Evolutionary conservation across 768 basidiomycete genomes (phyloP).

Genomic region (Filobasidium wieringae): DNA sequence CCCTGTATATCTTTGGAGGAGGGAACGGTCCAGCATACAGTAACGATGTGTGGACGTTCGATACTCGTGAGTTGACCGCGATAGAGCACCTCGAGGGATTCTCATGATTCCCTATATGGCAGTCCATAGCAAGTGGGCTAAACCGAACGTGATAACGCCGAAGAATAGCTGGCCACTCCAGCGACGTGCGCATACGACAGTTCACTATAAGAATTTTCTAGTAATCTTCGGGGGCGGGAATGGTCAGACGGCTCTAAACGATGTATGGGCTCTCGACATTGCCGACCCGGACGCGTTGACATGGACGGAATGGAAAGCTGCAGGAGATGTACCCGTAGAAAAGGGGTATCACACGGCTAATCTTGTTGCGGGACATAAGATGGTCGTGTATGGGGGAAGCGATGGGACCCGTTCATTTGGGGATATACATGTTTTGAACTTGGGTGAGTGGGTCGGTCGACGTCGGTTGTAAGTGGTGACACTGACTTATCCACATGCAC

Average conservation of each 20-base stretch:
- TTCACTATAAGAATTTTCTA: constrained; percentile 57
- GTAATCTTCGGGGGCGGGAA: constrained; percentile 93
- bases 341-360: constrained; percentile 83
- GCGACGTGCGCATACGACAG: constrained; percentile 78
- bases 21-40: constrained; percentile 74
- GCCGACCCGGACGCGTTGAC: constrained; percentile 43
- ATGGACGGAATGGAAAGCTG: constrained; percentile 54
- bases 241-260: constrained; percentile 75
- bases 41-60: constrained; percentile 68
- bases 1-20: constrained; percentile 74
- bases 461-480: no score
- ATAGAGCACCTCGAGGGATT: background rate
- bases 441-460: constrained; percentile 51
- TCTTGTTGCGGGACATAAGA: constrained; percentile 65
- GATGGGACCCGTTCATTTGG: constrained; percentile 79
- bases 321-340: constrained; percentile 41
- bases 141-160: constrained; percentile 27
- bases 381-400: constrained; percentile 82
- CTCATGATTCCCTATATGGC: background rate
- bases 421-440: constrained; percentile 74
- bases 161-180: constrained; percentile 43
- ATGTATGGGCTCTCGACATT: constrained; percentile 77
- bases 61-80: constrained; percentile 48
- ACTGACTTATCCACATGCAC: no score
- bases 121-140: constrained; percentile 36